Evolutionary conservation across 192 early-diverging fungal genomes (phyloP).

Genomic region (Linnemannia hyalina): DNA sequence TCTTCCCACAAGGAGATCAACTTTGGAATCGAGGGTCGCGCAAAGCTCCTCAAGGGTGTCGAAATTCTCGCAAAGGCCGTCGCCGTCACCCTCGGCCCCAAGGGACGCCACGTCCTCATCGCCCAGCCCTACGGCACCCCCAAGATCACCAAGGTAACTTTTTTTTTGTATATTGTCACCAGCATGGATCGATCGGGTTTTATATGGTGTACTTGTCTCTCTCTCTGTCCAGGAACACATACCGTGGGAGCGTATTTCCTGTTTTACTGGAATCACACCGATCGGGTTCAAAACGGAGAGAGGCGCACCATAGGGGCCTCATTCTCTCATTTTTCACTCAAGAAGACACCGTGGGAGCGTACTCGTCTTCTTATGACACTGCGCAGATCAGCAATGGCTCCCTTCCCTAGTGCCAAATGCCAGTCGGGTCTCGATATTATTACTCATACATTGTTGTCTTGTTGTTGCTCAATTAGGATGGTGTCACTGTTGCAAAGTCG

Average conservation of each 20-base stretch:
- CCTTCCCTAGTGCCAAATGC: background rate
- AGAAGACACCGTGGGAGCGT: background rate
- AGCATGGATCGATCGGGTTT: too few species aligned
- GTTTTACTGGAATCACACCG: background rate
- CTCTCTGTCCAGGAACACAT: too few species aligned
- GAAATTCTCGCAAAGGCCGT: constrained; percentile 98
- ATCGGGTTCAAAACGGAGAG: background rate
- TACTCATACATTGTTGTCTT: background rate
- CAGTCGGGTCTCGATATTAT: background rate
- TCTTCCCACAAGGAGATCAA: constrained; percentile 97
- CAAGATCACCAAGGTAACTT: constrained; percentile 91
- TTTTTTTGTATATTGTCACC: background rate
- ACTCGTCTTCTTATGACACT: background rate
- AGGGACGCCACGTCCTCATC: constrained; percentile 99
- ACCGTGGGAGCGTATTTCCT: background rate
- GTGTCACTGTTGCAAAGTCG: constrained; percentile 99
- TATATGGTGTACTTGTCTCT: too few species aligned
- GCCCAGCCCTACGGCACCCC: constrained; percentile 97
- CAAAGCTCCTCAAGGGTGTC: constrained; percentile 92
- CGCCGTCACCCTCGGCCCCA: constrained; percentile 99
- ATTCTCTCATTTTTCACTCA: background rate
- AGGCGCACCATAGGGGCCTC: background rate
- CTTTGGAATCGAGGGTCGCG: constrained; percentile 97
- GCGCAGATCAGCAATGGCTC: background rate
- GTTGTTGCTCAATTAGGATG: constrained; percentile 78